Evolutionary conservation across 345 rosid species (phyloP).

Genomic region (Isatis tinctoria): DNA sequence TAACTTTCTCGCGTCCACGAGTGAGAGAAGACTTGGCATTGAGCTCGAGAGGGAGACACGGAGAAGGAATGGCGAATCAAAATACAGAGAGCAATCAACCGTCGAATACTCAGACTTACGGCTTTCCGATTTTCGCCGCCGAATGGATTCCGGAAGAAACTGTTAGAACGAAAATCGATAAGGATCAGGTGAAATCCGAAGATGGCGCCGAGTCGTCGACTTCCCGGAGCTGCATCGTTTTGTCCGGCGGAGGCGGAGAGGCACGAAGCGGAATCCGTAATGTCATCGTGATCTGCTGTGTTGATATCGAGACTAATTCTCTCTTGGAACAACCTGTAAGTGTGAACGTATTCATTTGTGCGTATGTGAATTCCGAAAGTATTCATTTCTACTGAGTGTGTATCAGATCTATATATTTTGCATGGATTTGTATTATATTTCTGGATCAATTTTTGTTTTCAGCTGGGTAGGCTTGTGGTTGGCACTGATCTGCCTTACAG

Average conservation of each 20-base stretch:
- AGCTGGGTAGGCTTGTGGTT: conserved; percentile 50
- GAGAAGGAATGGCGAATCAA: conserved; percentile 22
- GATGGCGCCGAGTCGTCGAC: conserved; percentile 12
- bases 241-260: conserved; percentile 89
- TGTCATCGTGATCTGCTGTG: conserved; percentile 48
- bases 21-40: neutral
- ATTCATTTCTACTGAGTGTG: neutral
- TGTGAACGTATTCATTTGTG: neutral
- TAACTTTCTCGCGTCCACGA: neutral
- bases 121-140: conserved; percentile 74
- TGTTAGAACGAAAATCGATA: conserved; percentile 36
- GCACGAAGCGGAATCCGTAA: conserved; percentile 83
- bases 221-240: conserved; percentile 37
- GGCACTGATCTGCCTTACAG: conserved; percentile 81
- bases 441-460: neutral
- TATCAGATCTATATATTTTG: conserved; percentile 8
- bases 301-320: conserved; percentile 52
- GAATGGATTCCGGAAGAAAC: conserved; percentile 58
- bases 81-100: neutral
- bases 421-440: neutral
- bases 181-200: conserved; percentile 24
- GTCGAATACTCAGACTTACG: conserved; percentile 57
- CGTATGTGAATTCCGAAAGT: neutral
- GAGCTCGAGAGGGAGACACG: neutral
- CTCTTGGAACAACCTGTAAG: conserved; percentile 75